Evolutionary conservation across 2,329 filamentous ascomycete genomes (phyloP).

Genomic region (Diaporthe eres): DNA sequence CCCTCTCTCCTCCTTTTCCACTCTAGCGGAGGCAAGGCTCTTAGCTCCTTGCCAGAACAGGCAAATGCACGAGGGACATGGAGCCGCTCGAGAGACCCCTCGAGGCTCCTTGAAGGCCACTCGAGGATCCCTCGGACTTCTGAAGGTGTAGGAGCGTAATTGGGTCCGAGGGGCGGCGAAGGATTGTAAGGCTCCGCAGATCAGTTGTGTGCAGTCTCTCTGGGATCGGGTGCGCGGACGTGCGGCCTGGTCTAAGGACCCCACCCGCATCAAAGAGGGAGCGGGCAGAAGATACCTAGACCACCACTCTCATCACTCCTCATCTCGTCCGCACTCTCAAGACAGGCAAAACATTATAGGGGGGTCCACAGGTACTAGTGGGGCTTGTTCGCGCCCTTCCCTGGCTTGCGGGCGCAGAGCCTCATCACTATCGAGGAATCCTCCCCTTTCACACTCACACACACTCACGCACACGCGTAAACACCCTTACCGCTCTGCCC

Average conservation of each 20-base stretch:
- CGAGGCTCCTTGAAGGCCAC: neutral
- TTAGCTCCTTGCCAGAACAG: neutral
- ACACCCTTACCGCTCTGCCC: neutral
- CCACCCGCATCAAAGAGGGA: slow-evolving; percentile 12
- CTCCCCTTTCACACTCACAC: neutral
- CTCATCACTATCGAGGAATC: neutral
- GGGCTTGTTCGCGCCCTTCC: slow-evolving; percentile 9
- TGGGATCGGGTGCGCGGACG: slow-evolving; percentile 24
- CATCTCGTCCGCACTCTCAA: neutral
- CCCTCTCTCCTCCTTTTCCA: neutral
- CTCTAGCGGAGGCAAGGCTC: neutral
- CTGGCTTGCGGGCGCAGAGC: slow-evolving; percentile 17
- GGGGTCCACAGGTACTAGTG: neutral
- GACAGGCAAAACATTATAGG: neutral
- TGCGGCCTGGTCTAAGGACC: neutral
- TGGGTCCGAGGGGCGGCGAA: slow-evolving; percentile 27
- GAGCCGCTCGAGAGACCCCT: neutral
- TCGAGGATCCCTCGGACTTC: neutral
- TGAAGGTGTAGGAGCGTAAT: neutral
- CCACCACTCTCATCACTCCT: neutral
- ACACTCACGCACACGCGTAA: neutral
- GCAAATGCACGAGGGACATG: neutral
- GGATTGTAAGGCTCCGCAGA: slow-evolving; percentile 31
- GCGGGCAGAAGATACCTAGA: neutral
- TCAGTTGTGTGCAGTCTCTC: slow-evolving; percentile 7